These are phyloP conservation scores for Rhododendron mucronatum DNA, from an alignment of 148 eudicot genomes.

Conservation along the genomic window DNA sequence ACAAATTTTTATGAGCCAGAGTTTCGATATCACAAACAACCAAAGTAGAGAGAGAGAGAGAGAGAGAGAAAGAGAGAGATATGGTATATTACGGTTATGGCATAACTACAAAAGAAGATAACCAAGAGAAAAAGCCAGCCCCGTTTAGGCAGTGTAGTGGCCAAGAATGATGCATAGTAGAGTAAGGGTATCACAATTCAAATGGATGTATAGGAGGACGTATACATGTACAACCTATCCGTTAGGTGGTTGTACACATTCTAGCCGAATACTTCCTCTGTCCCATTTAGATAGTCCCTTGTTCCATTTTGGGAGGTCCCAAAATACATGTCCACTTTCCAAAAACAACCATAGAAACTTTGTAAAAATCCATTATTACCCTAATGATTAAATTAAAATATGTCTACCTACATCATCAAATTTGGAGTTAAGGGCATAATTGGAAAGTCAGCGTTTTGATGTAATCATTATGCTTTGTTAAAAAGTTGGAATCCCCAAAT, in stretches of 20 bases:
- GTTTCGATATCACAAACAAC: not conserved
- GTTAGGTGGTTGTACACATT: not conserved
- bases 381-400: not conserved
- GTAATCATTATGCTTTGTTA: not conserved
- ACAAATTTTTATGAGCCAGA: not conserved
- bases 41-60: not conserved
- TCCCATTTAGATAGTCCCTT: not conserved
- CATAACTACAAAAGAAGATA: not conserved
- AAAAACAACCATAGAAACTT: not conserved
- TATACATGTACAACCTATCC: not conserved
- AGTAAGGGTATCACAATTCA: not conserved
- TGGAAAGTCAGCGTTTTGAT: not conserved
- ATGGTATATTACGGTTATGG: not conserved
- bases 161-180: not conserved
- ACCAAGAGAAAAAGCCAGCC: not conserved
- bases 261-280: not conserved
- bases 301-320: too few relatives aligned
- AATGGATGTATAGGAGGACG: not conserved
- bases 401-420: not conserved
- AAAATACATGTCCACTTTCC: too few relatives aligned
- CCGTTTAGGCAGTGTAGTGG: not conserved
- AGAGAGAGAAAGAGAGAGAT: not conserved
- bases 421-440: not conserved
- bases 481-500: not conserved
- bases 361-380: not conserved